Evolutionary conservation across 495 filamentous ascomycete species (phyloP).

Genomic region (Elaphomyces granulatus): DNA sequence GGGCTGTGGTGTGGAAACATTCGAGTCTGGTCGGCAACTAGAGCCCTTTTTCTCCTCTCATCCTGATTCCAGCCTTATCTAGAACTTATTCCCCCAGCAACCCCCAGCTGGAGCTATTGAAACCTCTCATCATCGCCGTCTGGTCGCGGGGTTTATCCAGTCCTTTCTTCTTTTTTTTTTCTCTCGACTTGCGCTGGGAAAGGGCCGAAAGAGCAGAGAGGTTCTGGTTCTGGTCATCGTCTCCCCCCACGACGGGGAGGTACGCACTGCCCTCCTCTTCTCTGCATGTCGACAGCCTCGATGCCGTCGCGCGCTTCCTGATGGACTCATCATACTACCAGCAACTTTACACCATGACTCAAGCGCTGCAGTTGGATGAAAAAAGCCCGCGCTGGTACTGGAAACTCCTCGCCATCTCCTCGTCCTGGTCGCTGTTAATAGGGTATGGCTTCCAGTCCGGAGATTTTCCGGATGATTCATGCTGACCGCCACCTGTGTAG

Average conservation of each 20-base stretch:
- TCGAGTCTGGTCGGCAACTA: too few species aligned
- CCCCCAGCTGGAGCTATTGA: too few species aligned
- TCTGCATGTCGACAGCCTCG: neutral
- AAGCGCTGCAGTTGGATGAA: neutral
- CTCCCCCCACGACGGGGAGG: too few species aligned
- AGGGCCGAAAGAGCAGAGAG: too few species aligned
- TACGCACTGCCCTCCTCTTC: neutral
- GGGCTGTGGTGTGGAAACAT: too few species aligned
- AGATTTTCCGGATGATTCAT: neutral
- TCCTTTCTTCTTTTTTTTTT: too few species aligned
- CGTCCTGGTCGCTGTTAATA: constrained; percentile 13
- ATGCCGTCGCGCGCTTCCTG: neutral
- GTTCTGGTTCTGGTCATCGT: neutral
- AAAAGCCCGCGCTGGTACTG: constrained; percentile 3
- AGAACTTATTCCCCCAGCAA: too few species aligned
- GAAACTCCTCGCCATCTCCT: constrained; percentile 8
- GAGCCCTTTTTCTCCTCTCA: too few species aligned
- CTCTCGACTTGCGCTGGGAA: too few species aligned
- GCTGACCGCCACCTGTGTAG: constrained; percentile 6
- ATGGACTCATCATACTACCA: neutral
- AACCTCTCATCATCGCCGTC: too few species aligned
- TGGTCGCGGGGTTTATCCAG: too few species aligned
- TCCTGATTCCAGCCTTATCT: too few species aligned
- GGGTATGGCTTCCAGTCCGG: constrained; percentile 9
- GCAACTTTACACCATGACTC: neutral